Evolutionary conservation across 805 yeast genomes (phyloP), one percentile per base, ranked within the genome.

Genomic region (Brettanomyces custersianus): DNA sequence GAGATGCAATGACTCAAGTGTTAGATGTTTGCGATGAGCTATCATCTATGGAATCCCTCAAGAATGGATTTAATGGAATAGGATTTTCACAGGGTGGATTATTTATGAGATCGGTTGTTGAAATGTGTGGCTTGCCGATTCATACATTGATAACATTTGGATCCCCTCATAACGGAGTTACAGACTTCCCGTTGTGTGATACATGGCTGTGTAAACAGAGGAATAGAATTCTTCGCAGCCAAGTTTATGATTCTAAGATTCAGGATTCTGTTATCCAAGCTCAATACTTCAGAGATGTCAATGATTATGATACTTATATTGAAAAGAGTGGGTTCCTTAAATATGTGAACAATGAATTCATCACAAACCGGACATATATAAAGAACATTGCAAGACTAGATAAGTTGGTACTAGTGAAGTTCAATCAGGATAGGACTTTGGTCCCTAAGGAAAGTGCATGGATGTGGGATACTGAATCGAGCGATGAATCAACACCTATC

Each of bases 61-160:
- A 35, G 2, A 38, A 56, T 23, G 88, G 88, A 0, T 78, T 81
- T 49, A 78, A 80, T 51, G 83, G 78, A 5, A 65, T 83, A 28
- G 94, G 94, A 4, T 77, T 80, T 45, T 80, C 90, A 0, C 94
- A 83, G 51, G 94, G 94, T 28, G 94, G 94, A 0, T 55, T 83
- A n/a, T 76, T 83, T 41, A 58, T 80, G n/a, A 57, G 94, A 31
- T 79, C 78, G 4, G 67, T 79, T 20, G 62, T 74, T 20, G 80
- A 84, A 49, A 55, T 70, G 18, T 83, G 90, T 54, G 66, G 60
- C 20, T 31, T 60, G 10, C 54, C 62, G 3, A 62, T 80, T 3
- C 54, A 68, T 34, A 74, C 65, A 21, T 58, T 83, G 33, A 60
- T 83, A 11, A 80, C 94, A 0, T 80, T 79, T 56, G 94, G 94